Conservation (phyloP, 768 basidiomycete genomes). For the Brasilioporus rufonigricans region DNA sequence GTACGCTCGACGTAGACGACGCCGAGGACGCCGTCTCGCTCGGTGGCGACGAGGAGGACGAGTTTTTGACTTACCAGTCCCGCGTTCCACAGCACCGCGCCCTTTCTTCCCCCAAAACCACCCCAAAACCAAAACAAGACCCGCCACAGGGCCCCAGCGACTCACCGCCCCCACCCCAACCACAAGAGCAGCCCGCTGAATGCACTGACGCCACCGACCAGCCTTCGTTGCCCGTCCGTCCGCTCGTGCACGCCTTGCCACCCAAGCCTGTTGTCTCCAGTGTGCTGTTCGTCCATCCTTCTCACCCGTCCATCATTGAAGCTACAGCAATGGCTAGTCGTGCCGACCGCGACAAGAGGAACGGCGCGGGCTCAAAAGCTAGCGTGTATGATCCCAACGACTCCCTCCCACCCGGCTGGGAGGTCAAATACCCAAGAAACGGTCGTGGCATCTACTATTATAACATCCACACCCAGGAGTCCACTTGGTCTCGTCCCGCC, state of each 20-base stretch:
- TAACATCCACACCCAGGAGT: slow-evolving; percentile 52
- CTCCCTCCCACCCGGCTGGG: slow-evolving; percentile 58
- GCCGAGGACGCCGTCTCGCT: slow-evolving; percentile 67
- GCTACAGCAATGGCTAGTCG: slow-evolving; percentile 60
- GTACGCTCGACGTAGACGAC: slow-evolving; percentile 35
- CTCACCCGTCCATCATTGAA: slow-evolving; percentile 57
- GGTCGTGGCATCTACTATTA: slow-evolving; percentile 55
- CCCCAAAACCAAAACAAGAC: slow-evolving; percentile 17
- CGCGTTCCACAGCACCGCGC: slow-evolving; percentile 30
- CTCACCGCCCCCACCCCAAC: slow-evolving; percentile 3
- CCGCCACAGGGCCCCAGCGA: background rate
- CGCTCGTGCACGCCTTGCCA: slow-evolving; percentile 62
- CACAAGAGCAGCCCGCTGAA: slow-evolving; percentile 5
- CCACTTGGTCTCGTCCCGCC: slow-evolving; percentile 57
- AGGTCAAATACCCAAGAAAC: slow-evolving; percentile 50
- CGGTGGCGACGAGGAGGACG: slow-evolving; percentile 70
- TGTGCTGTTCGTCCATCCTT: slow-evolving; percentile 52
- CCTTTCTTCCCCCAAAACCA: slow-evolving; percentile 19
- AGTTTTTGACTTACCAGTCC: slow-evolving; percentile 47
- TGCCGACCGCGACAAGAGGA: slow-evolving; percentile 43
- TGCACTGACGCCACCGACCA: slow-evolving; percentile 16
- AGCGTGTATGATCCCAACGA: slow-evolving; percentile 28
- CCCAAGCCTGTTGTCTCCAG: slow-evolving; percentile 58
- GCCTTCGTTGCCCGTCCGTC: slow-evolving; percentile 24
- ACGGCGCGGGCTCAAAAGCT: slow-evolving; percentile 29